Percentiles rank a stretch among this genome's conserved stretches.
Evolutionary conservation across 257 asterid species (phyloP).

Genomic region (Catharanthus roseus): DNA sequence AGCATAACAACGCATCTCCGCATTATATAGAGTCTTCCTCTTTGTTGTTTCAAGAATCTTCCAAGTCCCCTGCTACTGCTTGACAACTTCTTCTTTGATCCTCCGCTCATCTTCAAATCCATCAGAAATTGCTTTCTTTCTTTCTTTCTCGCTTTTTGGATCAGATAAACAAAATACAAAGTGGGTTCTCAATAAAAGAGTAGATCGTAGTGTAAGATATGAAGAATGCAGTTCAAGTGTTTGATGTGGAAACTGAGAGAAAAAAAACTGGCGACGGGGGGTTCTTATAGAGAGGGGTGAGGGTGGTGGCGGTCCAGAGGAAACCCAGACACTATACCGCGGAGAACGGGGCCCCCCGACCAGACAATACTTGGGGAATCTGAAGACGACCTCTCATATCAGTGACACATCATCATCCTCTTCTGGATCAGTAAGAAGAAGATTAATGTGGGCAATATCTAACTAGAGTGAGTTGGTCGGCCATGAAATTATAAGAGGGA

Average conservation of each 20-base stretch:
- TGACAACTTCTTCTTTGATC: conserved; percentile 42
- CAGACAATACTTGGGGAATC: background rate
- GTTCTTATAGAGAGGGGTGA: conserved; percentile 22
- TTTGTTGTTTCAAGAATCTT: conserved; percentile 52
- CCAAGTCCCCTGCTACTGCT: conserved; percentile 53
- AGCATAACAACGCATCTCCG: conserved; percentile 81
- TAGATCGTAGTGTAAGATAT: no score
- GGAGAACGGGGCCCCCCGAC: conserved; percentile 1
- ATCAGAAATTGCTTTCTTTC: no score
- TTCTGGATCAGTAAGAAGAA: no score
- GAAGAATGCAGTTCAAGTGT: background rate
- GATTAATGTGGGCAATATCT: conserved; percentile 33
- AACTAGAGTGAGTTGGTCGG: conserved; percentile 36
- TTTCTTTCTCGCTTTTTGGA: background rate
- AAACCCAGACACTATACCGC: conserved; percentile 1
- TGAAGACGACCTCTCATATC: background rate
- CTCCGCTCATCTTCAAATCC: conserved; percentile 5
- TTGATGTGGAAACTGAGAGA: conserved; percentile 15
- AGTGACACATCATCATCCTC: conserved; percentile 31
- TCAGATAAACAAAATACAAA: no score
- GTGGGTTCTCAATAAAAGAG: no score
- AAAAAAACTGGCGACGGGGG: no score
- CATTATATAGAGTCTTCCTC: conserved; percentile 62
- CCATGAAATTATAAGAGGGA: conserved; percentile 20
- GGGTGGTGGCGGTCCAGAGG: conserved; percentile 16